phyloP scores from a whole-genome alignment of 495 filamentous ascomycete species.

The Aspergillus indologenus region DNA sequence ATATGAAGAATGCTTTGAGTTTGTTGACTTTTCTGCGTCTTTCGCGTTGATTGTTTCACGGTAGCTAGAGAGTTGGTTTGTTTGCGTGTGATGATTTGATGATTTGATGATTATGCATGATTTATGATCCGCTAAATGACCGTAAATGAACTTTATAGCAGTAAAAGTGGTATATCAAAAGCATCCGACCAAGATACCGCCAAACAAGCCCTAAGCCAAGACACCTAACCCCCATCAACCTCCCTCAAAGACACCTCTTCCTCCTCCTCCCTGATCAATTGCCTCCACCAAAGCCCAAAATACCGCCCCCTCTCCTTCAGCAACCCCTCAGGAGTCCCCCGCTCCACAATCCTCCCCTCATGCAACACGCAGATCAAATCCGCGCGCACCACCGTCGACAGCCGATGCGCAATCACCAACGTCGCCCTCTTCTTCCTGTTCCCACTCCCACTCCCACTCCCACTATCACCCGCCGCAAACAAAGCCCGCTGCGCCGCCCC shows the following conservation, averaged over 20 bases:
- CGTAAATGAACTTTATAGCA: no score
- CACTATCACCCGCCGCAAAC: no score
- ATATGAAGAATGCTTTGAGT: not conserved
- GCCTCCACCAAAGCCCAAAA: not conserved
- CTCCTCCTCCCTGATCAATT: not conserved
- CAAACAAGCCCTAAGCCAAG: not conserved
- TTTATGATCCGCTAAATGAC: not conserved
- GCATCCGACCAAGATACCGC: not conserved
- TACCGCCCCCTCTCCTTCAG: not conserved
- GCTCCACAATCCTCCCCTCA: not conserved
- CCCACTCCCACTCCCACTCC: no score
- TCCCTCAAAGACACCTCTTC: not conserved
- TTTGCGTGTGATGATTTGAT: not conserved
- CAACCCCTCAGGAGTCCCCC: not conserved
- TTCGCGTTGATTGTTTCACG: not conserved
- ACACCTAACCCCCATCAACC: not conserved
- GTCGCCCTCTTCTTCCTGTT: not conserved
- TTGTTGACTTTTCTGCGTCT: not conserved
- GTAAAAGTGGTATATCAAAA: no score
- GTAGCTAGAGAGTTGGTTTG: no score
- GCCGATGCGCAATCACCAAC: not conserved
- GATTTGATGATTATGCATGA: not conserved
- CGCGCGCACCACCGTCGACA: not conserved
- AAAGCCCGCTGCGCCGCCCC: not conserved
- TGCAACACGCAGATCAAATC: not conserved